phyloP scores from a whole-genome alignment of 345 rosid genomes.

The Pugionium cornutum region DNA sequence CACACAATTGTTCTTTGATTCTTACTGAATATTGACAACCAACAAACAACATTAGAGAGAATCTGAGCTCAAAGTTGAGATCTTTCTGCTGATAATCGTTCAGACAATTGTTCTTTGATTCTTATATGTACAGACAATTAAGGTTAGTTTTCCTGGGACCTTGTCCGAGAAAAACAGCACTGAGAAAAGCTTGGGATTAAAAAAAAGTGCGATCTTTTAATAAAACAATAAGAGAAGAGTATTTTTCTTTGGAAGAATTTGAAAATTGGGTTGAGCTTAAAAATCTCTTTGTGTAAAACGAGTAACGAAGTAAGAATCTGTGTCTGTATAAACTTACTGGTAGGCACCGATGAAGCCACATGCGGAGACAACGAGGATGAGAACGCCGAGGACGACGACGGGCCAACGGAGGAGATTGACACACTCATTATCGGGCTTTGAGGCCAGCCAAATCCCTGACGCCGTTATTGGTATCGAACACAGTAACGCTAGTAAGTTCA shows the following conservation, averaged over 20 bases:
- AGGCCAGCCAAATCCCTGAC: constrained; percentile 87
- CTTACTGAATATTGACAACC: too few species aligned
- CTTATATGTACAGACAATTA: too few species aligned
- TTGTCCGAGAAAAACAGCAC: too few species aligned
- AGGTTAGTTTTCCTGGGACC: background rate
- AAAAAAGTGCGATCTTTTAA: background rate
- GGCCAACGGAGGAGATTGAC: constrained; percentile 85
- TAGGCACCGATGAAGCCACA: constrained; percentile 86
- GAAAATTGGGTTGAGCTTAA: background rate
- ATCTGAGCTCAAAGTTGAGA: background rate
- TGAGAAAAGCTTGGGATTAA: background rate
- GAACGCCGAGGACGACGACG: constrained; percentile 69
- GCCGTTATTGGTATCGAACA: constrained; percentile 88
- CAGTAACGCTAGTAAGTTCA: constrained; percentile 77
- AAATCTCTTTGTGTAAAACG: too few species aligned
- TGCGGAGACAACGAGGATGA: constrained; percentile 79
- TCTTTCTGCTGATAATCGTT: background rate
- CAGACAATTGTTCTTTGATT: background rate
- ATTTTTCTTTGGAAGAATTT: background rate
- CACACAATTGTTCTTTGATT: too few species aligned
- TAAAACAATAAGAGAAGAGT: background rate
- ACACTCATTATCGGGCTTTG: constrained; percentile 80
- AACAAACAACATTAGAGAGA: too few species aligned
- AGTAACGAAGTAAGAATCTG: background rate
- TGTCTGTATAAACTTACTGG: constrained; percentile 37